A percentile compares a stretch with the other conserved stretches of the same genome.
phyloP scores from a whole-genome alignment of 345 rosid species.

The Populus deltoides region DNA sequence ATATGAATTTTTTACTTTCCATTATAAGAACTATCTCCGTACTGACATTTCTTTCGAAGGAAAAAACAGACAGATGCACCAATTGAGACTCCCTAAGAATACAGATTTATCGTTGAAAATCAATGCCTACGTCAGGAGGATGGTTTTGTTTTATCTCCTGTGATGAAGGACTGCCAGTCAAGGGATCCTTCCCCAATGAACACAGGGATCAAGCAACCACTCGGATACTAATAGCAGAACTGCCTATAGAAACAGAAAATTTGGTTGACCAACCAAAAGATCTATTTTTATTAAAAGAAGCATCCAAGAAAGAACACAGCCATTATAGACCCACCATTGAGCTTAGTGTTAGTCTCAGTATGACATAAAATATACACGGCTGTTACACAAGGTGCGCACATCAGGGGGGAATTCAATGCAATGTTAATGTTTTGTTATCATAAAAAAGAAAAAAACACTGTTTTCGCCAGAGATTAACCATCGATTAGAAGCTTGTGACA shows the following conservation, averaged over 20 bases:
- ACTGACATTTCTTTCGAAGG: neutral
- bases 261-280: slow-evolving; percentile 26
- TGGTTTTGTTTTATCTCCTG: neutral
- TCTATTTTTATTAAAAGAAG: slow-evolving; percentile 14
- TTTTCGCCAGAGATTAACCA: slow-evolving; percentile 44
- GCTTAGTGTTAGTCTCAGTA: neutral
- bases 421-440: slow-evolving; percentile 21
- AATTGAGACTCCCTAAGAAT: neutral
- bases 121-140: neutral
- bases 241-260: neutral
- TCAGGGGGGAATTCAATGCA: slow-evolving; percentile 3
- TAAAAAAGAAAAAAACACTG: slow-evolving; percentile 28
- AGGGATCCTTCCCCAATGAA: neutral
- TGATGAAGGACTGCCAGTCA: neutral
- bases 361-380: slow-evolving; percentile 9
- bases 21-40: neutral
- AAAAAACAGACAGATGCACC: neutral
- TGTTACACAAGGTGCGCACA: slow-evolving; percentile 12
- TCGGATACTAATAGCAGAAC: neutral
- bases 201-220: neutral
- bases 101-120: neutral
- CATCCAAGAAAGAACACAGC: slow-evolving; percentile 20
- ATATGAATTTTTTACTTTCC: neutral
- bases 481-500: slow-evolving; percentile 22
- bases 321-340: slow-evolving; percentile 3